Percentiles rank a stretch among this genome's conserved stretches.
Evolutionary conservation across 768 basidiomycete species (phyloP).

Genomic region (Rhodosporidiobolus odoratus): DNA sequence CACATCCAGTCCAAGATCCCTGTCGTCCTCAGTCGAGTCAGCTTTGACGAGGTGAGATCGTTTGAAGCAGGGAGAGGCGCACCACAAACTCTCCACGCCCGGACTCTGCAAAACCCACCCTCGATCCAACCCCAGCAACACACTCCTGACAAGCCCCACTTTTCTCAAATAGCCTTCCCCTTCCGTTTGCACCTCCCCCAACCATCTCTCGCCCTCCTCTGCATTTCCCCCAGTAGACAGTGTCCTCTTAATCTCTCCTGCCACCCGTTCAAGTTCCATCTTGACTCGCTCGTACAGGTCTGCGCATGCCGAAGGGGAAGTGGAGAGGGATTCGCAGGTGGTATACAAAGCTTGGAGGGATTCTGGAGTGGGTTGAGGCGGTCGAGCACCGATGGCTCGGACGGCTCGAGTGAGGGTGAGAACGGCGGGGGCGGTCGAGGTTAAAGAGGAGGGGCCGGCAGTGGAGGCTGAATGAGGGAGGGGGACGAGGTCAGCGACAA

Average conservation of each 20-base stretch:
- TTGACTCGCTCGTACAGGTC: conserved; percentile 57
- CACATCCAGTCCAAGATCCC: conserved; percentile 56
- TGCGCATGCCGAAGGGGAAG: conserved; percentile 50
- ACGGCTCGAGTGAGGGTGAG: conserved; percentile 38
- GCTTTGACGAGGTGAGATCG: background rate
- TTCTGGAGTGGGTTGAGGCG: conserved; percentile 39
- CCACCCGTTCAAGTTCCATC: conserved; percentile 59
- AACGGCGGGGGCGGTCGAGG: conserved; percentile 6
- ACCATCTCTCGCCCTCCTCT: conserved; percentile 54
- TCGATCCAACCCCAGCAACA: conserved; percentile 69
- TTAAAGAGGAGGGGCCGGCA: background rate
- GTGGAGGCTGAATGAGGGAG: background rate
- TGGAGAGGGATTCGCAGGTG: conserved; percentile 41
- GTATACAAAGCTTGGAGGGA: conserved; percentile 40
- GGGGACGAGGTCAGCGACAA: background rate
- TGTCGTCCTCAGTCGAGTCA: conserved; percentile 30
- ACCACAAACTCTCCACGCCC: conserved; percentile 53
- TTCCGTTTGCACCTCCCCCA: conserved; percentile 55
- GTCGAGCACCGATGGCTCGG: conserved; percentile 38
- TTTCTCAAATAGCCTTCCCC: conserved; percentile 63
- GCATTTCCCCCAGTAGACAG: conserved; percentile 45
- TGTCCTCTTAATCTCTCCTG: conserved; percentile 48
- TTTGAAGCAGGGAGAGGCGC: conserved; percentile 2
- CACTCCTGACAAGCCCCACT: conserved; percentile 57
- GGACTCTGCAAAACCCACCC: conserved; percentile 54